A percentile compares a stretch with the other conserved stretches of the same genome.
Evolutionary conservation across 2,329 filamentous ascomycete species (phyloP).

Genomic region (Calonectria pteridis): DNA sequence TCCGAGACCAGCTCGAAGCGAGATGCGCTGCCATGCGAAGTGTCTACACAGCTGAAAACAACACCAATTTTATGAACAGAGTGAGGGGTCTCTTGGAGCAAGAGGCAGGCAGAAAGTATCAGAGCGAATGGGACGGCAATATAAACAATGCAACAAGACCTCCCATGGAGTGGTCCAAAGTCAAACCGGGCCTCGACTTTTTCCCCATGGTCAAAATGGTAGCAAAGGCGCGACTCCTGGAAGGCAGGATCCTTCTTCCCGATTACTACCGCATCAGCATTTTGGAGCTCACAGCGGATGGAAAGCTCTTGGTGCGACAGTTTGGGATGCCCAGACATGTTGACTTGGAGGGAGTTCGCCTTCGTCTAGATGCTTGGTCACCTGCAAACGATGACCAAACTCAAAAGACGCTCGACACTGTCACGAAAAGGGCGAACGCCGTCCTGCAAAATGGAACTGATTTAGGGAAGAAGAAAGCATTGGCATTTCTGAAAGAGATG

Average conservation of each 20-base stretch:
- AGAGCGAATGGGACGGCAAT: conserved; percentile 34
- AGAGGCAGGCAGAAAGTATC: conserved; percentile 31
- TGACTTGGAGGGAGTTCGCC: conserved; percentile 15
- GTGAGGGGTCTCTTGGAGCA: conserved; percentile 25
- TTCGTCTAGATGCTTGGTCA: conserved; percentile 35
- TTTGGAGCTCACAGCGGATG: conserved; percentile 32
- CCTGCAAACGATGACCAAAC: conserved; percentile 28
- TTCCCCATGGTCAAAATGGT: conserved; percentile 30
- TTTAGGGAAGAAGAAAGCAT: conserved; percentile 21
- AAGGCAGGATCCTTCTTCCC: conserved; percentile 31
- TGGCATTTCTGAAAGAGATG: conserved; percentile 9
- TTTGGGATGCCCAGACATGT: conserved; percentile 26
- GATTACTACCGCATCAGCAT: conserved; percentile 33
- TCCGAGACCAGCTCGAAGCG: conserved; percentile 19
- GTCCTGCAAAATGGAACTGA: conserved; percentile 2
- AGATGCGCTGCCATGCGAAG: conserved; percentile 18
- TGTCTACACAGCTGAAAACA: background rate
- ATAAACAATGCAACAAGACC: background rate
- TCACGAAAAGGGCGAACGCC: conserved; percentile 22
- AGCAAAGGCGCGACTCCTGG: conserved; percentile 34
- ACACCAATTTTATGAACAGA: background rate
- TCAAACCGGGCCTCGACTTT: conserved; percentile 10
- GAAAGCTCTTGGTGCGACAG: conserved; percentile 29
- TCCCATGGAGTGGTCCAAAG: conserved; percentile 30
- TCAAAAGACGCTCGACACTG: conserved; percentile 12